Evolutionary conservation across 2,329 filamentous ascomycete genomes (phyloP).

Genomic region (Botrytis elliptica): DNA sequence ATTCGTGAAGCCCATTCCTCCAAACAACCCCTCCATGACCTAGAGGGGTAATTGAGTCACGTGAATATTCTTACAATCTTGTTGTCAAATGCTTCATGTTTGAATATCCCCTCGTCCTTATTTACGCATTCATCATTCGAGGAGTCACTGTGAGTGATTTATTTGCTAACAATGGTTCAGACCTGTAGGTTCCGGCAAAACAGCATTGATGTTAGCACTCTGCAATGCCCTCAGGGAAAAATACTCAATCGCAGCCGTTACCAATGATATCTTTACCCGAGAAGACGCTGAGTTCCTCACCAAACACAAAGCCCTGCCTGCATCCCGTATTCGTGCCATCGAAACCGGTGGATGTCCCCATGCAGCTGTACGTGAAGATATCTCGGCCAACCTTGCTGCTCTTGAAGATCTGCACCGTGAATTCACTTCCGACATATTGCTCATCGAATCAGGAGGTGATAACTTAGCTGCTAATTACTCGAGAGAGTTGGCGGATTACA

Average conservation of each 20-base stretch:
- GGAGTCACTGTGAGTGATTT: neutral
- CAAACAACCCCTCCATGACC: constrained; percentile 12
- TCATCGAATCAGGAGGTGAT: constrained; percentile 95
- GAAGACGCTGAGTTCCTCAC: constrained; percentile 98
- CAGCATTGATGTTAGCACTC: constrained; percentile 91
- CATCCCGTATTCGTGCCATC: constrained; percentile 85
- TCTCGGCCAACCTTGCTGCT: constrained; percentile 87
- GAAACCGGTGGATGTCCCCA: constrained; percentile 97
- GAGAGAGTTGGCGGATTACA: constrained; percentile 92
- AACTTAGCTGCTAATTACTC: constrained; percentile 97
- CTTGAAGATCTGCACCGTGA: constrained; percentile 82
- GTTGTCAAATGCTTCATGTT: neutral
- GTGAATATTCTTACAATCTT: neutral
- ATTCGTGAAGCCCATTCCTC: constrained; percentile 1
- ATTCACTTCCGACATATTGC: constrained; percentile 77
- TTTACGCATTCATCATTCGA: neutral
- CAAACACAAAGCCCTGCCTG: constrained; percentile 76
- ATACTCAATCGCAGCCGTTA: constrained; percentile 90
- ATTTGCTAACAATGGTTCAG: constrained; percentile 46
- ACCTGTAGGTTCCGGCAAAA: constrained; percentile 95
- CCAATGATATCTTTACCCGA: constrained; percentile 98
- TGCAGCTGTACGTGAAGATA: constrained; percentile 95
- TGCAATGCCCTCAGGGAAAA: constrained; percentile 77
- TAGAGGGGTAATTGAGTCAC: constrained; percentile 25
- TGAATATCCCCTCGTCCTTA: neutral